Percentiles rank a stretch among this genome's conserved stretches.
These are phyloP conservation scores for Zygnema circumcarinatum DNA, from an alignment of 139 green algal genomes.

Conservation along the genomic window DNA sequence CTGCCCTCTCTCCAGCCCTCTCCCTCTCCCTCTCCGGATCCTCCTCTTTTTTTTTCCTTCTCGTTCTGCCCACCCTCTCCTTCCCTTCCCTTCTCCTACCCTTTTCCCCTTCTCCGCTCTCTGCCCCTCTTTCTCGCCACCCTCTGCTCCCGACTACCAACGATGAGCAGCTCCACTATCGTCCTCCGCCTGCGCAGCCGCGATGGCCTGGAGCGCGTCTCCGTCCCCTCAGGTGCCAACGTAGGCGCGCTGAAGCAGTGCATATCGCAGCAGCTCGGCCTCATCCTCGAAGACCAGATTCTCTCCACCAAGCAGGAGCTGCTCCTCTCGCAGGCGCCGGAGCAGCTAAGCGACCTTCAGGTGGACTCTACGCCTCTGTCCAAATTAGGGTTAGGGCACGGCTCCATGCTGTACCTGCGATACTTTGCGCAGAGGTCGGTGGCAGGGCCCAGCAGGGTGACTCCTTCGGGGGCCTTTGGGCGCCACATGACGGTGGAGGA, in stretches of 20 bases:
- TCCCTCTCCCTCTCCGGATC: too few relatives aligned
- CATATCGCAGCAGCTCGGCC: conserved; percentile 20
- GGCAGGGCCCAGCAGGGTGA: conserved; percentile 22
- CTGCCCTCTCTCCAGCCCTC: too few relatives aligned
- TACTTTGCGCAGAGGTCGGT: conserved; percentile 58
- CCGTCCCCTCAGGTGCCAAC: conserved; percentile 19
- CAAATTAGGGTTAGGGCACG: conserved; percentile 47
- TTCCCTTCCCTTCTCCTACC: too few relatives aligned
- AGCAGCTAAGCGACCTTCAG: conserved; percentile 53
- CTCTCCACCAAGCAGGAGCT: conserved; percentile 72
- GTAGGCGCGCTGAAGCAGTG: conserved; percentile 25
- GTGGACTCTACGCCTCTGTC: conserved; percentile 23
- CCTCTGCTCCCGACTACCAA: too few relatives aligned
- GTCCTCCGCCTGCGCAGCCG: conserved; percentile 44
- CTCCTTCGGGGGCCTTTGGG: conserved; percentile 29
- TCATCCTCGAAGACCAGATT: conserved; percentile 69
- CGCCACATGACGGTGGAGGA: conserved; percentile 81
- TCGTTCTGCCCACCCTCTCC: too few relatives aligned
- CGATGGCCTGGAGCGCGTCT: conserved; percentile 60
- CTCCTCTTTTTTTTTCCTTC: too few relatives aligned
- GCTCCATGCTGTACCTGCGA: conserved; percentile 59
- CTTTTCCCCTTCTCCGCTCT: too few relatives aligned
- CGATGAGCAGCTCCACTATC: conserved; percentile 49
- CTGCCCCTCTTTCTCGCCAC: too few relatives aligned
- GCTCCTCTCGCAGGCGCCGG: conserved; percentile 72